Percentiles rank a stretch among this genome's conserved stretches.
Conservation (phyloP, 345 rosid genomes). For the Hirschfeldia incana region DNA sequence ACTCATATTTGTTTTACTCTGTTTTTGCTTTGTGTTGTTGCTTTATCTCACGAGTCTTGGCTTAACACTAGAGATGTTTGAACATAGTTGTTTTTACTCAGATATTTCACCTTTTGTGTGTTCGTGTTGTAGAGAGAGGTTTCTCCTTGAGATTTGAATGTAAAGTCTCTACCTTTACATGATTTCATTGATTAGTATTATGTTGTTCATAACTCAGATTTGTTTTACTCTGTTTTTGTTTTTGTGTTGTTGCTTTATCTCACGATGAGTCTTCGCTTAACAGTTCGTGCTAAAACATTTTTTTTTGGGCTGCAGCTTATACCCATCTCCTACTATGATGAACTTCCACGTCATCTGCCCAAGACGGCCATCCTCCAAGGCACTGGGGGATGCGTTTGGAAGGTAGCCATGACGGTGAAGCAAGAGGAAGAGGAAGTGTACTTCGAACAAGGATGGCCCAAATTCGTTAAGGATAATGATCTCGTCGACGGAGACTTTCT, state of each 20-base stretch:
- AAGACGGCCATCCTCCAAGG: slow-evolving; percentile 27
- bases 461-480: slow-evolving; percentile 19
- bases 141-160: background rate
- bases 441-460: slow-evolving; percentile 20
- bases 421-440: background rate
- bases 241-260: background rate
- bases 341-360: slow-evolving; percentile 21
- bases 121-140: background rate
- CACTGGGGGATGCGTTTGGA: slow-evolving; percentile 27
- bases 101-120: background rate
- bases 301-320: slow-evolving; percentile 13
- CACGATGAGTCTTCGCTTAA: background rate
- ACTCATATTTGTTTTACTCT: too few relatives aligned
- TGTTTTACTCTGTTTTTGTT: background rate
- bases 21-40: too few relatives aligned
- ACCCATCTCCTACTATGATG: slow-evolving; percentile 17
- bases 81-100: background rate
- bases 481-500: slow-evolving; percentile 22
- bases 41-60: too few relatives aligned
- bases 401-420: background rate
- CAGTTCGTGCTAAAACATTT: background rate
- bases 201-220: background rate
- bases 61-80: background rate
- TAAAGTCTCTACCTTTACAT: background rate
- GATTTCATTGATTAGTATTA: background rate